Conservation (phyloP, 2,329 filamentous ascomycete genomes). For the Mycogone perniciosa region DNA sequence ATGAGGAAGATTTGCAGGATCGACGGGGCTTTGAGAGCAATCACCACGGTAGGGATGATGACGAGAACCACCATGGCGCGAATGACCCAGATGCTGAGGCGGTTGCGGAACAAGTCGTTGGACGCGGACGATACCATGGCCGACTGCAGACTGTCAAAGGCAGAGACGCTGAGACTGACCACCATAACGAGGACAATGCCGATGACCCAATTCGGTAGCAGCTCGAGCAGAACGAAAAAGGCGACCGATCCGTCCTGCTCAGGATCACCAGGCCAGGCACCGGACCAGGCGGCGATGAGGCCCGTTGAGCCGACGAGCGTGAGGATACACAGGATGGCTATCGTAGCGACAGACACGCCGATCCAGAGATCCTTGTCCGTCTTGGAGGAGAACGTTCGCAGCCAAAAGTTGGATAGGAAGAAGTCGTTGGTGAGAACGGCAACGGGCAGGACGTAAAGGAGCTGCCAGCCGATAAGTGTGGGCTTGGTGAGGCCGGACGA, state of each 20-base stretch:
- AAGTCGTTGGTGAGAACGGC: slow-evolving; percentile 81
- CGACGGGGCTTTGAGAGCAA: slow-evolving; percentile 66
- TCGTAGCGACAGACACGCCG: slow-evolving; percentile 62
- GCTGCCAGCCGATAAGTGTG: slow-evolving; percentile 73
- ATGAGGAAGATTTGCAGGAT: slow-evolving; percentile 80
- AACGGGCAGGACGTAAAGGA: slow-evolving; percentile 76
- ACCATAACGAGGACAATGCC: slow-evolving; percentile 78
- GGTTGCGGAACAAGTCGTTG: slow-evolving; percentile 81
- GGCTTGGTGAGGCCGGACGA: slow-evolving; percentile 62
- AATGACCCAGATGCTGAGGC: slow-evolving; percentile 68
- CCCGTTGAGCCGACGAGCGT: slow-evolving; percentile 67
- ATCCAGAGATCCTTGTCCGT: slow-evolving; percentile 40
- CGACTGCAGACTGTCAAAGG: slow-evolving; percentile 75
- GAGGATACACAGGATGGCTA: slow-evolving; percentile 61
- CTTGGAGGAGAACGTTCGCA: slow-evolving; percentile 12
- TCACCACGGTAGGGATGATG: slow-evolving; percentile 67
- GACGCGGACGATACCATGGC: slow-evolving; percentile 81
- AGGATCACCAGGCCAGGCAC: slow-evolving; percentile 59
- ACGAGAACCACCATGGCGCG: slow-evolving; percentile 62
- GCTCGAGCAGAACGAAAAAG: slow-evolving; percentile 68
- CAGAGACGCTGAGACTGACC: slow-evolving; percentile 66
- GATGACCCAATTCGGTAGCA: slow-evolving; percentile 73
- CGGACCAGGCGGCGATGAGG: slow-evolving; percentile 72
- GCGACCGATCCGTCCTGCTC: slow-evolving; percentile 56
- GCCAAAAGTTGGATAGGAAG: slow-evolving; percentile 63